A percentile compares a stretch with the other conserved stretches of the same genome.
phyloP scores from a whole-genome alignment of 2,329 filamentous ascomycete species.

The Capronia coronata region DNA sequence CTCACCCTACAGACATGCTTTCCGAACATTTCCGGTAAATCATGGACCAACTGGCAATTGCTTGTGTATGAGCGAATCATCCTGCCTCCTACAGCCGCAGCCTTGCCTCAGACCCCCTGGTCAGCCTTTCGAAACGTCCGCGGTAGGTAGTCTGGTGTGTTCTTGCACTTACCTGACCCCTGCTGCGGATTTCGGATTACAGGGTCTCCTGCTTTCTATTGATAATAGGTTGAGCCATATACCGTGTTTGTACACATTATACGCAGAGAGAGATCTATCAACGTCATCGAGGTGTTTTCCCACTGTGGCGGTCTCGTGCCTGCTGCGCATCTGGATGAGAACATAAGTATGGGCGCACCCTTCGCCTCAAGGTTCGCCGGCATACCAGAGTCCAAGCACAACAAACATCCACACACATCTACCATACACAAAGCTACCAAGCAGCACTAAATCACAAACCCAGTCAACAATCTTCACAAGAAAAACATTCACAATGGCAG shows the following conservation, averaged over 20 bases:
- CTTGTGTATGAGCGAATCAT: not conserved
- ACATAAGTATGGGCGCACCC: constrained; percentile 13
- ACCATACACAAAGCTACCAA: not conserved
- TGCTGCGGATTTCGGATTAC: not conserved
- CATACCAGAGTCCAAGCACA: constrained; percentile 2
- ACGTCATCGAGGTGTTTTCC: constrained; percentile 16
- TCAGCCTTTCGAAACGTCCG: not conserved
- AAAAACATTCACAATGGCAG: constrained; percentile 18
- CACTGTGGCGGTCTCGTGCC: not conserved
- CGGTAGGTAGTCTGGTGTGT: not conserved
- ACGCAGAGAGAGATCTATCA: not conserved
- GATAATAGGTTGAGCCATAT: constrained; percentile 5
- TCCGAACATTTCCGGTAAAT: constrained; percentile 17
- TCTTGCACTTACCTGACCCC: constrained; percentile 9
- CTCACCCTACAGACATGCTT: not conserved
- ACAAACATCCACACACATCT: not conserved
- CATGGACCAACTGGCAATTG: not conserved
- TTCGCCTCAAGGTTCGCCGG: not conserved
- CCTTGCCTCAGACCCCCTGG: constrained; percentile 6
- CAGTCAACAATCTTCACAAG: not conserved
- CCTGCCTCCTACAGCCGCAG: constrained; percentile 4
- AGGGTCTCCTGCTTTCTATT: not conserved
- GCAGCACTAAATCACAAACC: not conserved
- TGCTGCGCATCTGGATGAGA: not conserved
- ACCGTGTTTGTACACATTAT: not conserved